These are phyloP conservation scores for Fusarium incarnatum DNA, from an alignment of 2,329 filamentous ascomycete genomes.

Conservation along the genomic window DNA sequence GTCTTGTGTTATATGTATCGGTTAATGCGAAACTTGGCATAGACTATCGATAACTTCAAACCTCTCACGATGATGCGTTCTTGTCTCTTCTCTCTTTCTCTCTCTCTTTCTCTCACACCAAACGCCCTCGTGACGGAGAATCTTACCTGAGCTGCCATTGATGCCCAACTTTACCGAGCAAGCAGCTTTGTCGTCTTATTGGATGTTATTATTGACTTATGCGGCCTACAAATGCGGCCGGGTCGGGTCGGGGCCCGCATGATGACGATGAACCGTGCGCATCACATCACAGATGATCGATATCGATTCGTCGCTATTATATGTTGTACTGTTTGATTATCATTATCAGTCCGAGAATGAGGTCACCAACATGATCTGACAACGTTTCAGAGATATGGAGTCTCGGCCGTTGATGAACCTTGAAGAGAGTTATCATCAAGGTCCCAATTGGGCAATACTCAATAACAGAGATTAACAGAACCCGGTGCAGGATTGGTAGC, in stretches of 20 bases:
- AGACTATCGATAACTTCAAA: neutral
- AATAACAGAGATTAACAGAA: neutral
- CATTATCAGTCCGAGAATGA: neutral
- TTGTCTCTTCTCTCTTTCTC: constrained; percentile 26
- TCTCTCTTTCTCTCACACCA: constrained; percentile 17
- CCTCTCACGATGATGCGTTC: neutral
- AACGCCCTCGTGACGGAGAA: constrained; percentile 19
- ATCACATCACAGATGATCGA: neutral
- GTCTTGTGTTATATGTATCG: constrained; percentile 2
- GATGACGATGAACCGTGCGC: constrained; percentile 23
- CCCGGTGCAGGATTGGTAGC: neutral
- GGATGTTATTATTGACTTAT: constrained; percentile 2
- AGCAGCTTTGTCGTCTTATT: constrained; percentile 3
- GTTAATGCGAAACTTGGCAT: neutral
- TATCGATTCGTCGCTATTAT: neutral
- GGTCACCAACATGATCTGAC: neutral
- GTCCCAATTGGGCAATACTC: neutral
- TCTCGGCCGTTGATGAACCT: neutral
- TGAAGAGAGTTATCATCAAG: neutral
- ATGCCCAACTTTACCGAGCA: constrained; percentile 28
- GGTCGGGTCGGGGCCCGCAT: constrained; percentile 32
- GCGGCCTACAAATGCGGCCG: constrained; percentile 29
- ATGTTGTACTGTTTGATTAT: neutral
- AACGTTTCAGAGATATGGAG: neutral
- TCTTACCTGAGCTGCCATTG: constrained; percentile 22